These are phyloP conservation scores for Fraxinus nigra DNA, from an alignment of 305 asterid species.

Conservation along the genomic window DNA sequence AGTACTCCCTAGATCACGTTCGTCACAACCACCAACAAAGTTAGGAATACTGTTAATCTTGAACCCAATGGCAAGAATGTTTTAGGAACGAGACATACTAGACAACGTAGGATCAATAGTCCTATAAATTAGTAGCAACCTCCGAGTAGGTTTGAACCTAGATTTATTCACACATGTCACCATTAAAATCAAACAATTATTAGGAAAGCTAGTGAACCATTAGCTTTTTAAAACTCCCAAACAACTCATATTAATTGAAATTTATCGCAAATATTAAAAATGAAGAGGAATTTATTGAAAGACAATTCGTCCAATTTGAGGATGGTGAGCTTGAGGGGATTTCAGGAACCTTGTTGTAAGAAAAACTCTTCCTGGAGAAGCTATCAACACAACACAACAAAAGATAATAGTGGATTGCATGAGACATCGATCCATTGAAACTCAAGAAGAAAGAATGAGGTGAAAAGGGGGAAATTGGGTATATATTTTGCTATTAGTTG, in stretches of 20 bases:
- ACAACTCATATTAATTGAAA: constrained; percentile 20
- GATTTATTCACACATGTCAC: too few relatives aligned
- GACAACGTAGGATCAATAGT: too few relatives aligned
- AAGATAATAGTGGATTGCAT: constrained; percentile 31
- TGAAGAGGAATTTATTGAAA: constrained; percentile 44
- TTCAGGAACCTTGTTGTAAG: constrained; percentile 51
- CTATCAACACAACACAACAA: constrained; percentile 18
- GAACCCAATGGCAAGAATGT: too few relatives aligned
- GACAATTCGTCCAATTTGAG: constrained; percentile 74
- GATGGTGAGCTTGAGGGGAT: constrained; percentile 57
- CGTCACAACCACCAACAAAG: too few relatives aligned
- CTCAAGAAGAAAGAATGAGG: too few relatives aligned
- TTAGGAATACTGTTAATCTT: too few relatives aligned
- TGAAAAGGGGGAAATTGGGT: too few relatives aligned
- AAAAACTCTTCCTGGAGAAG: constrained; percentile 35
- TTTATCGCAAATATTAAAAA: constrained; percentile 4
- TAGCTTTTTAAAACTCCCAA: neutral
- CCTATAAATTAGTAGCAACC: too few relatives aligned
- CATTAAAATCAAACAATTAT: neutral
- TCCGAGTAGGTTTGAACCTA: too few relatives aligned
- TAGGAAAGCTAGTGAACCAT: neutral
- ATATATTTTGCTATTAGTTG: too few relatives aligned
- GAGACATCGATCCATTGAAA: constrained; percentile 40
- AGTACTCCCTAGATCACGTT: too few relatives aligned
- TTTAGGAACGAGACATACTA: too few relatives aligned